Percentiles rank a stretch among this genome's conserved stretches.
Conservation (phyloP, 169 alveolate species). For the Plasmodium yoelii region DNA sequence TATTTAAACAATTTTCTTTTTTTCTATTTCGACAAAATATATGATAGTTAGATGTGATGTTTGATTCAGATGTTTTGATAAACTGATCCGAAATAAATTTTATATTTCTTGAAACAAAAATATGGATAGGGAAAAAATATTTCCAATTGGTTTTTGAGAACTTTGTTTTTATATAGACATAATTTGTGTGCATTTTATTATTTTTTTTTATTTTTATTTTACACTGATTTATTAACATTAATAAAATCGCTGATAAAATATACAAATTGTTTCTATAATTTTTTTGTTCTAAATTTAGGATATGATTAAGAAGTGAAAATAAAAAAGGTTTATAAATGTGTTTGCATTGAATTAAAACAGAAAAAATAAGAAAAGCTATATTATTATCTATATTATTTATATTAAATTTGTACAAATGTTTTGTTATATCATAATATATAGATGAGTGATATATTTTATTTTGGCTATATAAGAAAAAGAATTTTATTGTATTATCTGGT, state of each 20-base stretch:
- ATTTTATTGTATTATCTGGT: conserved; percentile 15
- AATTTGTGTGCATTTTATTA: neutral
- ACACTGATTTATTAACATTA: conserved; percentile 10
- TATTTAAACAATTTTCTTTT: neutral
- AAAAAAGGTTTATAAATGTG: conserved; percentile 11
- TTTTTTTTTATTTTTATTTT: conserved; percentile 17
- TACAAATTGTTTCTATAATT: neutral
- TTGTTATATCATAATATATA: conserved; percentile 22
- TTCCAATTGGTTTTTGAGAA: conserved; percentile 10
- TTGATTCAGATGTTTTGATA: too few relatives aligned
- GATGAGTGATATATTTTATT: conserved; percentile 36
- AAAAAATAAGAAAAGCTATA: conserved; percentile 2
- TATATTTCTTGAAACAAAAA: neutral
- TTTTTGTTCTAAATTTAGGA: neutral
- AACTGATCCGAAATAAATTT: neutral
- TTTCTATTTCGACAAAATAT: neutral
- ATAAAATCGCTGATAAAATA: conserved; percentile 16
- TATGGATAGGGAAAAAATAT: conserved; percentile 30
- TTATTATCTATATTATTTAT: conserved; percentile 10
- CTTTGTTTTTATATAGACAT: conserved; percentile 12
- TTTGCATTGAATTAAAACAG: conserved; percentile 24
- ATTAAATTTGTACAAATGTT: conserved; percentile 16
- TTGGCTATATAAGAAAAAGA: conserved; percentile 25
- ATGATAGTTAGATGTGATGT: too few relatives aligned
- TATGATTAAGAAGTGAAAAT: neutral